These are phyloP conservation scores for Fonsecaea erecta DNA, from an alignment of 2,329 filamentous ascomycete genomes.

Conservation along the genomic window DNA sequence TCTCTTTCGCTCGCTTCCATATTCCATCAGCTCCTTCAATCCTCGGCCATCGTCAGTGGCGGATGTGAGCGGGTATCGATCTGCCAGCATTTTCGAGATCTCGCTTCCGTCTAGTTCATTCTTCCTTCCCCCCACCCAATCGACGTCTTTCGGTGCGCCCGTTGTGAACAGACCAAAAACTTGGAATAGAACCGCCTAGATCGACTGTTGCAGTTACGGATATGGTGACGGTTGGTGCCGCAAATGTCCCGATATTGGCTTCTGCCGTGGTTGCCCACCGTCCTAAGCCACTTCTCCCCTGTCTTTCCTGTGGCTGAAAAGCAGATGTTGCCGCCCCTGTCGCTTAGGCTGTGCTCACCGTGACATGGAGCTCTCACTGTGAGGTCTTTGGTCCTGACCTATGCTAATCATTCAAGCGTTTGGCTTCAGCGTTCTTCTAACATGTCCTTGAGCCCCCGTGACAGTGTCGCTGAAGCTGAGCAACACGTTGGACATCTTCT, in stretches of 20 bases:
- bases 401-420: background rate
- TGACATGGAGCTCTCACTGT: background rate
- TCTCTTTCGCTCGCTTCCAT: background rate
- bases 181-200: constrained; percentile 10
- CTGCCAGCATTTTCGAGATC: constrained; percentile 3
- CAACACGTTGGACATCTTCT: constrained; percentile 22
- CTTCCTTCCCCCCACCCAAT: constrained; percentile 7
- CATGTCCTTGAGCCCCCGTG: constrained; percentile 8
- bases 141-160: background rate
- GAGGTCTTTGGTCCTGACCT: background rate
- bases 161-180: constrained; percentile 5
- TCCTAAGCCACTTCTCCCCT: background rate
- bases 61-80: background rate
- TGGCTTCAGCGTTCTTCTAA: background rate
- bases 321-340: background rate
- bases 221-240: background rate
- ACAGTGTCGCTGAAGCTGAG: constrained; percentile 18
- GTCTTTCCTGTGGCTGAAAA: background rate
- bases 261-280: background rate
- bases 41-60: constrained; percentile 3
- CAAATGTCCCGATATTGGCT: background rate
- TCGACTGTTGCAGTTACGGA: background rate
- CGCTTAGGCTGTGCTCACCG: background rate
- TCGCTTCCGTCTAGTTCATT: constrained; percentile 3
- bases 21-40: background rate